phyloP scores from a whole-genome alignment of 1,284 basidiomycete genomes.

The Rhodotorula sp. region DNA sequence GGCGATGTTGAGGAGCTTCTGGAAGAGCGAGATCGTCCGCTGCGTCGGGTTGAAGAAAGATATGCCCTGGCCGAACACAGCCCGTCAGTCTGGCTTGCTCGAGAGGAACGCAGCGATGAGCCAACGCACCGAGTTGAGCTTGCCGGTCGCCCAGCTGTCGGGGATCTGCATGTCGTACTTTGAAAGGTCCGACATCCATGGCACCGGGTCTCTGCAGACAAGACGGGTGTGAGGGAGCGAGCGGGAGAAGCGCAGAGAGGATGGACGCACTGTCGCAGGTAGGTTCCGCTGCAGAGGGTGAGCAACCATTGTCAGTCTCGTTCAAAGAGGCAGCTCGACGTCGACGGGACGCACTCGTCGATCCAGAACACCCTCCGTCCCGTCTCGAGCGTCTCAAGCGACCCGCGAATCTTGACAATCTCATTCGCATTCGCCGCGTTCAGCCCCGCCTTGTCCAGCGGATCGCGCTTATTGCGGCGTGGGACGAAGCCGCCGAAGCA shows the following conservation, averaged over 20 bases:
- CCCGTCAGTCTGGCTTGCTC: not conserved
- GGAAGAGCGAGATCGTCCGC: constrained; percentile 21
- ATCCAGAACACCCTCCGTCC: constrained; percentile 25
- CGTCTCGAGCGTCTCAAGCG: constrained; percentile 18
- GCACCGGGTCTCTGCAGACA: constrained; percentile 16
- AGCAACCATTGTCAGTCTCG: not conserved
- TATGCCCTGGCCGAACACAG: constrained; percentile 17
- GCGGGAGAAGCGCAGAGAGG: no score
- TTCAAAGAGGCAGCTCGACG: no score
- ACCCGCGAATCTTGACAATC: constrained; percentile 19
- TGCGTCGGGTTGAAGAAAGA: constrained; percentile 25
- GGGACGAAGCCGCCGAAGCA: constrained; percentile 29
- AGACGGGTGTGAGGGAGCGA: not conserved
- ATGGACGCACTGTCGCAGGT: constrained; percentile 11
- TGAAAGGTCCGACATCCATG: constrained; percentile 20
- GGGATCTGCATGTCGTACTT: constrained; percentile 31
- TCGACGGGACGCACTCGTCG: constrained; percentile 11
- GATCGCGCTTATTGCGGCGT: not conserved
- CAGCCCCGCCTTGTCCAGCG: not conserved
- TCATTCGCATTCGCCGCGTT: constrained; percentile 6
- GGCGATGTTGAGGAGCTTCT: constrained; percentile 13
- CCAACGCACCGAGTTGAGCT: constrained; percentile 15
- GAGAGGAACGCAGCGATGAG: not conserved
- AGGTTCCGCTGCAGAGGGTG: constrained; percentile 14
- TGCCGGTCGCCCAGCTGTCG: constrained; percentile 17